Evolutionary conservation across 75 land plant species (phyloP), one percentile per base, ranked within the genome.

Genomic region (Picea glauca): DNA sequence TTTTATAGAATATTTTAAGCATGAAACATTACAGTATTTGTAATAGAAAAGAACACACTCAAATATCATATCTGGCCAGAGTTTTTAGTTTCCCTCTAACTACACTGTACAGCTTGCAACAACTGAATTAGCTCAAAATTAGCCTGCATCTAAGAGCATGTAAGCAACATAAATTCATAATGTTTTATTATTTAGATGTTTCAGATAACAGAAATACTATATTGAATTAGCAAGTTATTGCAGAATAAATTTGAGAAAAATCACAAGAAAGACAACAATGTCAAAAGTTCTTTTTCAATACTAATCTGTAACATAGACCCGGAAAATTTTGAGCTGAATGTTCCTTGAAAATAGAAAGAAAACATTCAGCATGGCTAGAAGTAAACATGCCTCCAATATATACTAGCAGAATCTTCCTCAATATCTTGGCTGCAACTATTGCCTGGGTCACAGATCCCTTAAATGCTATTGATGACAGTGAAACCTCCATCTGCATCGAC

Each of bases 371-470:
- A 31, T 32, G 35, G 70, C 32, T 66, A 13, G 40, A 66, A 66
- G 35, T 33, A 33, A 33, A 66, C 70, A 66, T 66, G 35, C 70
- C 70, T 66, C 40, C 70, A 66, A 66, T 33, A 18, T 66, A 66
- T 33, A 66, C 70, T 32, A 66, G 35, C 70, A 66, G 35, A 66
- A 66, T 66, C 70, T 66, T 66, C 70, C 15, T 66, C 32, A 3
- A 66, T 1, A 5, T 66, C 40, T 33, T 13, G 17, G 40, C 35
- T 33, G 13, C 70, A 32, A 23, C 31, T 14, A 66, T 66, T 66
- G 70, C 70, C 40, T 33, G 70, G 70, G 40, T 4, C 32, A 66
- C 40, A 33, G 70, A 38, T 66, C 70, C 70, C 40, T 66, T 66
- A 33, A 66, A 66, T 33, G 70, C 40, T 15, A 66, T 32, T 5